phyloP scores from a whole-genome alignment of 305 asterid species.

The Coffea humblotiana region DNA sequence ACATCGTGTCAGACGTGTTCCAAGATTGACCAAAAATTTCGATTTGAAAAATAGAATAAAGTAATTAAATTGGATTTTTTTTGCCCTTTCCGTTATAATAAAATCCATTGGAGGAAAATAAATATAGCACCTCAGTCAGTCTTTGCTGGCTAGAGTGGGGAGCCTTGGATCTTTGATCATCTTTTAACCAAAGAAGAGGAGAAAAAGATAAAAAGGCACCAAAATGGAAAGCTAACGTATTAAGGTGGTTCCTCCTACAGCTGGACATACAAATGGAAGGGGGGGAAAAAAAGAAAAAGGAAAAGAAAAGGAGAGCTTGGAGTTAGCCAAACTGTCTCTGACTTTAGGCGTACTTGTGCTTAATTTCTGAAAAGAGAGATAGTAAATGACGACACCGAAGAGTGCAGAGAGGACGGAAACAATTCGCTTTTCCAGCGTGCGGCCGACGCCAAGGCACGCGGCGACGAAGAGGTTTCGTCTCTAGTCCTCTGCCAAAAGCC shows the following conservation, averaged over 20 bases:
- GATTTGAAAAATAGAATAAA: not conserved
- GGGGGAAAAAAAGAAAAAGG: too few relatives aligned
- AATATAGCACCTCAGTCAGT: not conserved
- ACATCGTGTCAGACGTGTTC: not conserved
- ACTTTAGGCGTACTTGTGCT: too few relatives aligned
- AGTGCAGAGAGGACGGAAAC: not conserved
- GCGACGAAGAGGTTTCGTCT: conserved; percentile 25
- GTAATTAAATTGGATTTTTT: not conserved
- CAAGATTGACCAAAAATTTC: not conserved
- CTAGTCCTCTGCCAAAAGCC: conserved; percentile 2
- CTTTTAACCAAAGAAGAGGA: not conserved
- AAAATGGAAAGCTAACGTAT: not conserved
- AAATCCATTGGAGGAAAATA: not conserved
- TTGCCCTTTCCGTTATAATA: not conserved
- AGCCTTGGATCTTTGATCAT: not conserved
- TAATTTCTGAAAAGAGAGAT: not conserved
- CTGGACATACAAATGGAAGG: too few relatives aligned
- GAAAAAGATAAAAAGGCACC: not conserved
- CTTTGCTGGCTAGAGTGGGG: not conserved
- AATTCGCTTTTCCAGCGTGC: conserved; percentile 38
- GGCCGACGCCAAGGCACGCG: conserved; percentile 59
- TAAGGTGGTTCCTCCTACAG: not conserved
- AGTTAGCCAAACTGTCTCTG: too few relatives aligned
- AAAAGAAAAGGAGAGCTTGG: too few relatives aligned
- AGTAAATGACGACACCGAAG: not conserved